Percentiles rank a stretch among this genome's conserved stretches.
These are phyloP conservation scores for Apiotrichum gracile DNA, from an alignment of 1,284 basidiomycete species.

Conservation along the genomic window DNA sequence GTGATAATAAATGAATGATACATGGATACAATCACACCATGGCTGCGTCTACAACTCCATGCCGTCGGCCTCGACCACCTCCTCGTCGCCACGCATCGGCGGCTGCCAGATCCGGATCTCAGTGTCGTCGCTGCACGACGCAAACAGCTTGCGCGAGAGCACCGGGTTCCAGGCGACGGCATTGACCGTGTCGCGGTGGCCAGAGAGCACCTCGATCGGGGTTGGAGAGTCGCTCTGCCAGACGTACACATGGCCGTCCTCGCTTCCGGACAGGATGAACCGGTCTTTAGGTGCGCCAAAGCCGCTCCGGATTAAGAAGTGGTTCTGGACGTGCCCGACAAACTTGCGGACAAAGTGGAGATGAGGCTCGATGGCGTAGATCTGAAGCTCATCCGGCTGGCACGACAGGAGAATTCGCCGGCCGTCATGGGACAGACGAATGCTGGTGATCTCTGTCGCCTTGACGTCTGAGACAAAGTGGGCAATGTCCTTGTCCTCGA, in stretches of 20 bases:
- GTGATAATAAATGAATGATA: no score
- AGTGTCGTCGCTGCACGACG: constrained; percentile 81
- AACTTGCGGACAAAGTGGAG: constrained; percentile 69
- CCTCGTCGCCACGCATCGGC: neutral
- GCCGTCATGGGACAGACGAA: constrained; percentile 81
- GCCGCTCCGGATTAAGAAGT: constrained; percentile 81
- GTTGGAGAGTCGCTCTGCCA: constrained; percentile 86
- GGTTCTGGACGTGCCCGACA: constrained; percentile 70
- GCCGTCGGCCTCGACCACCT: neutral
- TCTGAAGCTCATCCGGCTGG: constrained; percentile 76
- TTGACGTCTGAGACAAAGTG: constrained; percentile 24
- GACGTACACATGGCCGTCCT: constrained; percentile 87
- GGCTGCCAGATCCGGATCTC: constrained; percentile 52
- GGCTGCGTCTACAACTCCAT: constrained; percentile 12
- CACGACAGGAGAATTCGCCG: constrained; percentile 81
- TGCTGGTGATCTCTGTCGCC: constrained; percentile 62
- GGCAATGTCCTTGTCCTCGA: constrained; percentile 34
- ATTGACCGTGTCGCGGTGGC: constrained; percentile 87
- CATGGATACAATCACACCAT: constrained; percentile 1
- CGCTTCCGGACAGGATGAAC: constrained; percentile 88
- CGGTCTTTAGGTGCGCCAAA: constrained; percentile 89
- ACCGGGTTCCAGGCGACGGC: constrained; percentile 91
- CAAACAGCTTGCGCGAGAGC: constrained; percentile 77
- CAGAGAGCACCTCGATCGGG: constrained; percentile 73
- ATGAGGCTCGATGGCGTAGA: constrained; percentile 68